Conservation (phyloP, 2,329 filamentous ascomycete species). For the Clonostachys chloroleuca region DNA sequence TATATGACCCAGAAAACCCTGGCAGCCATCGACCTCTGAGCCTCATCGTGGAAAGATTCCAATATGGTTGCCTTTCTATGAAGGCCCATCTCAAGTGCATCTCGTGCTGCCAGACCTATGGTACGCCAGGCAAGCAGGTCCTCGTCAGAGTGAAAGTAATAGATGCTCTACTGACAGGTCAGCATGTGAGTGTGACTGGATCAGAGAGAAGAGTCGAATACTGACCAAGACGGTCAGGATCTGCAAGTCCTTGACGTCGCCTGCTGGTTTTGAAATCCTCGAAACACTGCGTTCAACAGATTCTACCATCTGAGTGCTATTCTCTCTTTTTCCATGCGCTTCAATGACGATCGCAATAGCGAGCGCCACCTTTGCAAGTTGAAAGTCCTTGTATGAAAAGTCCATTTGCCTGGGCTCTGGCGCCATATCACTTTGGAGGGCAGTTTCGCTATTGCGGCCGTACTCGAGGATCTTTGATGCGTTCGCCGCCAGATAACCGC, state of each 20-base stretch:
- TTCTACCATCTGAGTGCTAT: constrained; percentile 17
- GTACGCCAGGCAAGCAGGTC: constrained; percentile 43
- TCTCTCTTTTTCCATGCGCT: constrained; percentile 19
- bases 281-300: constrained; percentile 19
- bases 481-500: constrained; percentile 13
- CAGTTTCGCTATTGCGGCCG: constrained; percentile 7
- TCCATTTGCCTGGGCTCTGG: background rate
- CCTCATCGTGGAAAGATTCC: constrained; percentile 25
- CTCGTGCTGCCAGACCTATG: constrained; percentile 39
- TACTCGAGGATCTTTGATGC: constrained; percentile 16
- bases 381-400: constrained; percentile 15
- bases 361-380: constrained; percentile 24
- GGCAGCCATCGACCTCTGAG: constrained; percentile 20
- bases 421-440: background rate
- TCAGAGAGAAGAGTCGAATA: background rate
- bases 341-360: constrained; percentile 24
- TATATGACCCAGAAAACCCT: constrained; percentile 47
- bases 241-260: constrained; percentile 25
- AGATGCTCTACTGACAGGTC: constrained; percentile 22
- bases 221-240: constrained; percentile 21
- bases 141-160: constrained; percentile 40
- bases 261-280: constrained; percentile 16
- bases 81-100: constrained; percentile 41
- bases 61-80: constrained; percentile 37
- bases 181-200: background rate